Conservation (phyloP, 169 alveolate species). For the Theileria luwenshuni region DNA sequence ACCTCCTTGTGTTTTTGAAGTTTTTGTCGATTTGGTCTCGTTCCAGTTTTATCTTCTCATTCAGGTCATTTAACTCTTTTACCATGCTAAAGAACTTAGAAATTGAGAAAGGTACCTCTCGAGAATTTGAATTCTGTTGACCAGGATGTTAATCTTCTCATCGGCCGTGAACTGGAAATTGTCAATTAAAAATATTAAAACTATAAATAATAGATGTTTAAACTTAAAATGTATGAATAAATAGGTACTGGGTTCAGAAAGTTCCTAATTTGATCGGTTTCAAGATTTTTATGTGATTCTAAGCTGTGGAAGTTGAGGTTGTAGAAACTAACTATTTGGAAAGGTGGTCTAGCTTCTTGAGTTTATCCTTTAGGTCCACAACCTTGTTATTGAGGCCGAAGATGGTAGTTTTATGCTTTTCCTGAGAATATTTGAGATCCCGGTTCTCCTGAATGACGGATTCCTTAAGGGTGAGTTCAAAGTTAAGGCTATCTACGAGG, state of each 20-base stretch:
- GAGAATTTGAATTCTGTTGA: conserved; percentile 37
- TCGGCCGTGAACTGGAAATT: conserved; percentile 10
- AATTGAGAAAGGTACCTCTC: conserved; percentile 10
- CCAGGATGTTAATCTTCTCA: conserved; percentile 37
- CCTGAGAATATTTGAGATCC: conserved; percentile 25
- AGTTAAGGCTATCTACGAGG: conserved; percentile 17
- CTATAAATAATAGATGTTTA: neutral
- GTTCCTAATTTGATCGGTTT: neutral
- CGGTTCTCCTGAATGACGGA: conserved; percentile 21
- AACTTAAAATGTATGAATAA: neutral
- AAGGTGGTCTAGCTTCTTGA: conserved; percentile 28
- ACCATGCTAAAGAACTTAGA: conserved; percentile 10
- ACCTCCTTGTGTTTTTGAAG: conserved; percentile 23
- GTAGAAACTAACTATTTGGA: conserved; percentile 38
- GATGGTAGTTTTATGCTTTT: conserved; percentile 44
- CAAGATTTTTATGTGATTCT: neutral
- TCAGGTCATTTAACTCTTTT: conserved; percentile 16
- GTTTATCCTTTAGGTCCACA: conserved; percentile 2
- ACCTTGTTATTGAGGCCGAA: conserved; percentile 22
- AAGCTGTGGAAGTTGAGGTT: no score
- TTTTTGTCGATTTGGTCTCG: conserved; percentile 26
- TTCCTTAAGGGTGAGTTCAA: conserved; percentile 3
- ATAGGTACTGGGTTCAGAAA: conserved; percentile 1
- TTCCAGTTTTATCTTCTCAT: conserved; percentile 41
- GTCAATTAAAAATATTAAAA: no score